These are phyloP conservation scores for Carex littledalei DNA, from an alignment of 176 grass and related monocot species.

Conservation along the genomic window DNA sequence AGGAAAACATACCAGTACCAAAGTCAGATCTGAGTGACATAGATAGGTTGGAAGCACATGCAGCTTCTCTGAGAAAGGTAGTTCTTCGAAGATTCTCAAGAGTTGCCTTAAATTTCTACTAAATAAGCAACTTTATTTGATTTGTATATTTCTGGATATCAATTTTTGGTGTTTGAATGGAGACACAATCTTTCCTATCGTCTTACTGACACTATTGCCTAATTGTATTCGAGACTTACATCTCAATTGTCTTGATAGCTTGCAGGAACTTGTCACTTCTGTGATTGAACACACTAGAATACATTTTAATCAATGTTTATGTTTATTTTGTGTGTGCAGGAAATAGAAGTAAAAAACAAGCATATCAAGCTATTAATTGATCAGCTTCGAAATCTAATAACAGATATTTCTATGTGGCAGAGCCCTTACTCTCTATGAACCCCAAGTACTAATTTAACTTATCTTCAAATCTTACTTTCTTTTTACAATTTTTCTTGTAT, in stretches of 20 bases:
- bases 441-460: not conserved
- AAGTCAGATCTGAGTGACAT: conserved; percentile 52
- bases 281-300: not conserved
- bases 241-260: not conserved
- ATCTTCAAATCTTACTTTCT: not conserved
- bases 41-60: conserved; percentile 77
- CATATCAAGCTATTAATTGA: conserved; percentile 68
- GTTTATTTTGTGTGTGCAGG: conserved; percentile 54
- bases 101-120: not conserved
- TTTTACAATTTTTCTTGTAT: not conserved
- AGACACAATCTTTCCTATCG: not conserved
- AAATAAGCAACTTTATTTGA: not conserved
- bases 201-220: not conserved
- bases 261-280: not conserved
- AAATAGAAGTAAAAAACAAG: conserved; percentile 85
- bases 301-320: not conserved
- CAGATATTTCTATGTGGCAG: conserved; percentile 92
- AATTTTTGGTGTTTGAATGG: not conserved
- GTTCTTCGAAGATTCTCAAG: not conserved
- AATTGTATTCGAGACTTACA: not conserved
- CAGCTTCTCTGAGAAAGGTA: conserved; percentile 85
- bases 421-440: conserved; percentile 64
- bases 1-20: conserved; percentile 47
- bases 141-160: not conserved
- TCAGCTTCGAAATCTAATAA: conserved; percentile 72